A percentile compares a stretch with the other conserved stretches of the same genome.
These are phyloP conservation scores for Malus hybrid DNA, from an alignment of 331 rosid genomes.

Conservation along the genomic window DNA sequence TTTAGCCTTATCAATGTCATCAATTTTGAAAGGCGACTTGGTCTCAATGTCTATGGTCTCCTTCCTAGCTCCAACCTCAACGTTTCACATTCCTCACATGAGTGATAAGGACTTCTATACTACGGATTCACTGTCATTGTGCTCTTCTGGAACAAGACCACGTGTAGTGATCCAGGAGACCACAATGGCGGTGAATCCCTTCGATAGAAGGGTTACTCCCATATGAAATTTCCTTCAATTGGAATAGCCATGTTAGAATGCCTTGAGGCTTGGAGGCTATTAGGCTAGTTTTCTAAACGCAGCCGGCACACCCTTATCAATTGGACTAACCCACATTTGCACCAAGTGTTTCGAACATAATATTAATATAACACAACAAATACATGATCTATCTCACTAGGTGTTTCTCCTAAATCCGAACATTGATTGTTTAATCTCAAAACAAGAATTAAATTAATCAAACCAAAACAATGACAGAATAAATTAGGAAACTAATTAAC, in stretches of 20 bases:
- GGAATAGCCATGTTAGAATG: not conserved
- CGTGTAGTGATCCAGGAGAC: not conserved
- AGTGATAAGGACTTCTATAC: not conserved
- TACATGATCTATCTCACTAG: not conserved
- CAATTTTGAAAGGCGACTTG: not conserved
- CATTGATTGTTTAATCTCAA: not conserved
- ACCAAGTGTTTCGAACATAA: not conserved
- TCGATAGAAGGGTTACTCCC: not conserved
- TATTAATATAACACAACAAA: not conserved
- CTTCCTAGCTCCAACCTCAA: conserved; percentile 9
- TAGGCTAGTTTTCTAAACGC: not conserved
- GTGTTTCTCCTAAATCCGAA: not conserved
- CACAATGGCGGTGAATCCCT: not conserved
- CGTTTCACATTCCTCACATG: conserved; percentile 23
- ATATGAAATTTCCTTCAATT: not conserved
- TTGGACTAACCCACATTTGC: not conserved
- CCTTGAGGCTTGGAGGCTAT: not conserved
- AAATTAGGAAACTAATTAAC: not conserved
- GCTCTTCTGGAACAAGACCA: not conserved
- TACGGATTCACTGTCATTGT: not conserved
- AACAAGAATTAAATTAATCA: not conserved
- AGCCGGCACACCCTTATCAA: not conserved
- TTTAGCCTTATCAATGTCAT: not conserved
- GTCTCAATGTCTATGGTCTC: not conserved
- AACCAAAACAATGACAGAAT: not conserved